Base-by-base conservation (phyloP, 495 filamentous ascomycete genomes). In the Penicillium diatomitis region DNA sequence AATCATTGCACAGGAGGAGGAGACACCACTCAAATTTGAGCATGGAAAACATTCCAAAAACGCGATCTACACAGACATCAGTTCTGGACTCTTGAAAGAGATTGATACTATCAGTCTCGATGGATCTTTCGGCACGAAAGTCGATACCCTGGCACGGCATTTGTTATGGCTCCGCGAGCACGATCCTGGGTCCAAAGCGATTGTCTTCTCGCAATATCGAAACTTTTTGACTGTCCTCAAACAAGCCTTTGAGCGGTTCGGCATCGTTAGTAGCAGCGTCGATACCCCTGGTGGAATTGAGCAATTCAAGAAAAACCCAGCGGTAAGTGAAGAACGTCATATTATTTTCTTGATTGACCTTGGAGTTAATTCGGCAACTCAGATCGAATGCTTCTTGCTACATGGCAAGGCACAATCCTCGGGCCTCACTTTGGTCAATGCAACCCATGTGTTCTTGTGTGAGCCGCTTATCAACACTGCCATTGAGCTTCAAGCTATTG, bases 401-500 rank as follows among this genome's bases (percentile, higher is more conserved):
- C 88, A 96, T 58, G 89, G 90, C 2, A 85, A 87, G 49, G 83
- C 89, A 0, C 88, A 95, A 60, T 85, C 88, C 3, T 87, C 86
- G 1, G 91, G 91, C 0, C 68, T 98, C 30, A 98, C 90, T 53
- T 73, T 98, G 4, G 82, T 95, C 53, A 90, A 91, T 61, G 92
- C 91, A 4, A 95, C 83, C 8, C 87, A 98, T 61, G 89, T 98
- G 1, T 91, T 98, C 55, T 71, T 98, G 6, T 96, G 90, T 63
- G 91, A 98, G 63, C 91, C 91, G 1, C 68, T 96, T 4, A 80
- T 96, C 54, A 95, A 96, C 61, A 86, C 90, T 5, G 88, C 91
- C 2, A 81, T 98, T 6, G 91, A 96, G 57, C 76, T 96, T 5
- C 91, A 98, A 59, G 91, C 89, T 3, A 94, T 96, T 55, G 88